Percentiles rank a stretch among this genome's conserved stretches.
Evolutionary conservation across 306 rosid species (phyloP).

Genomic region (Luffa acutangula): DNA sequence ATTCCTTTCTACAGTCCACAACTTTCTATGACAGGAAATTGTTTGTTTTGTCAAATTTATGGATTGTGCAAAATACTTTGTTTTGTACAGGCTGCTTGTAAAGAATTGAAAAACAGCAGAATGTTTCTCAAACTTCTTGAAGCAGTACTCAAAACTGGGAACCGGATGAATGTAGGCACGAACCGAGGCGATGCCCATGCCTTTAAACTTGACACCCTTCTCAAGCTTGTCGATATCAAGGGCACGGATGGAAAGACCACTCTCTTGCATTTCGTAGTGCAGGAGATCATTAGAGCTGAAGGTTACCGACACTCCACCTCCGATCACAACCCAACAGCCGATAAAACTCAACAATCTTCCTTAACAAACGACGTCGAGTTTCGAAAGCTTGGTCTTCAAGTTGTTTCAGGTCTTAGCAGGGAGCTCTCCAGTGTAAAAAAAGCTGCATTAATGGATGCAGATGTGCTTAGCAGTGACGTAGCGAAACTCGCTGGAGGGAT

Average conservation of each 20-base stretch:
- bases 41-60: not conserved
- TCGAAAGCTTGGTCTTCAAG: constrained; percentile 75
- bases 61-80: constrained; percentile 3
- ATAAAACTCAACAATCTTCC: constrained; percentile 28
- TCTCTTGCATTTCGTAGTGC: constrained; percentile 82
- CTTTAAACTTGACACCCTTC: constrained; percentile 81
- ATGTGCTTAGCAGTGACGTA: constrained; percentile 51
- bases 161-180: constrained; percentile 90
- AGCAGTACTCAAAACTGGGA: constrained; percentile 87
- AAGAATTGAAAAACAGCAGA: constrained; percentile 57
- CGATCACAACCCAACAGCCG: constrained; percentile 14
- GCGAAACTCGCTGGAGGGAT: constrained; percentile 60
- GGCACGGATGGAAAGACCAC: constrained; percentile 80
- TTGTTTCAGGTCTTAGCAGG: constrained; percentile 76
- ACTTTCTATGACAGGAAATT: not conserved
- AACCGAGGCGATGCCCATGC: constrained; percentile 90
- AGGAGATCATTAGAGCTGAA: constrained; percentile 77
- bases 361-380: constrained; percentile 55
- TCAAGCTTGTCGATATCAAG: constrained; percentile 75
- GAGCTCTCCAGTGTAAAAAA: constrained; percentile 80
- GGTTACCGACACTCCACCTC: constrained; percentile 49
- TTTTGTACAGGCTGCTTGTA: constrained; percentile 58
- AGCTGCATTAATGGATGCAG: constrained; percentile 82
- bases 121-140: constrained; percentile 86
- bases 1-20: not conserved